Conservation (phyloP, 257 asterid species). For the Dorcoceras hygrometricum region DNA sequence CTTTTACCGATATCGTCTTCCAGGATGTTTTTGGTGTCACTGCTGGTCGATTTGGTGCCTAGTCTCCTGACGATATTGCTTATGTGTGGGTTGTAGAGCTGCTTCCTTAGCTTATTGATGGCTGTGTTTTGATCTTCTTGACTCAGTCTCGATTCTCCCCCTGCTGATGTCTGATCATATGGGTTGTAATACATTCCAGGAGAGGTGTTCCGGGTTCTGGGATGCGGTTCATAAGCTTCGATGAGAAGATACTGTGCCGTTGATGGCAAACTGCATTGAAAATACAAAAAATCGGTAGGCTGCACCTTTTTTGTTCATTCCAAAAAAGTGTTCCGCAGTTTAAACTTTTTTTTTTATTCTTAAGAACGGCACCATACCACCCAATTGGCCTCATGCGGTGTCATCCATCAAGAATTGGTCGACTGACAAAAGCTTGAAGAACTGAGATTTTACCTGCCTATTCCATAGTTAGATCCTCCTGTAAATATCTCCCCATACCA, state of each 20-base stretch:
- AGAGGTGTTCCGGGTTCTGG: background rate
- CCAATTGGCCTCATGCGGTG: background rate
- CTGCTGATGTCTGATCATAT: conserved; percentile 13
- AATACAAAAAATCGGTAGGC: background rate
- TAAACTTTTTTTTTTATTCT: too few relatives aligned
- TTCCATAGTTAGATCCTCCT: conserved; percentile 29
- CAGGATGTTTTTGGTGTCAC: conserved; percentile 5
- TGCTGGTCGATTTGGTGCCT: conserved; percentile 25
- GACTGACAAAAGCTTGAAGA: background rate
- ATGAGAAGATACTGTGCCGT: conserved; percentile 27
- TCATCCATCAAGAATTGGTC: background rate
- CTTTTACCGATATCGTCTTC: conserved; percentile 49
- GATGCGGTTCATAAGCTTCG: conserved; percentile 27
- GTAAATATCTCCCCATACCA: conserved; percentile 34
- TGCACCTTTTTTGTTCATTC: background rate
- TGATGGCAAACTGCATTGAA: conserved; percentile 41
- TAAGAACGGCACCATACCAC: background rate
- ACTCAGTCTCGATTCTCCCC: conserved; percentile 46
- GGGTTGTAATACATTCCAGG: conserved; percentile 21
- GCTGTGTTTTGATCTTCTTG: conserved; percentile 52
- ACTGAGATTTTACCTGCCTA: conserved; percentile 33
- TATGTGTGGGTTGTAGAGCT: conserved; percentile 66
- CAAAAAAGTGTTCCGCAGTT: background rate
- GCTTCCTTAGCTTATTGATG: conserved; percentile 54
- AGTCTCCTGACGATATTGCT: conserved; percentile 45